Evolutionary conservation across 2,329 filamentous ascomycete species (phyloP), one percentile per base, ranked within the genome.

Genomic region (Zalaria obscura): DNA sequence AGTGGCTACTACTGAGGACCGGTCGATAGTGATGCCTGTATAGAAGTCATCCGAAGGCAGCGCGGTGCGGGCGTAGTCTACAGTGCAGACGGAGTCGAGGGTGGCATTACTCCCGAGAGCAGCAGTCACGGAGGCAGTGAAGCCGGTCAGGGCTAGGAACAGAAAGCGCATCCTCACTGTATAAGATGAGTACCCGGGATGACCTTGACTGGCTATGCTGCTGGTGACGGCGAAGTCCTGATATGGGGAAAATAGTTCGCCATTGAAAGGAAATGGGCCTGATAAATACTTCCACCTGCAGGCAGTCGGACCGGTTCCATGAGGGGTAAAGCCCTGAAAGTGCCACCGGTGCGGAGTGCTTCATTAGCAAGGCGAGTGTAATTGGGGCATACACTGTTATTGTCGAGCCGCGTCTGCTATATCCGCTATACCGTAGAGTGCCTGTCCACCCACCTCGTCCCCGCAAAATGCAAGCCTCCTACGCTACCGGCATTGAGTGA

Each of bases 11-110:
- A 65, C 55, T 1, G 61, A 64, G 3, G 55, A 55, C 25, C 56
- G 44, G 38, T 64, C 62, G 63, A 49, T 64, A 58, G 40, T 73
- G 26, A 55, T 45, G 26, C 54, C 55, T 38, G 38, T 31, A 7
- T 47, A 33, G 9, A 45, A 47, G 18, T 45, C 48, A 29, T 48
- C 38, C 6, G 39, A 36, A 35, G 48, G 49, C 3, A 48, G 34
- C 9, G 43, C 41, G 27, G 38, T 38, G 32, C 42, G 29, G 7
- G 40, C 46, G 36, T 48, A 46, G 38, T 47, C 45, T 33, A 39
- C 40, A 26, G 40, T 46, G 37, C 45, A 50, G 39, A 51, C 41
- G 6, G 42, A 38, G 40, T 36, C 36, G 5, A 49, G 44, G 26
- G 45, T 40, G n/a, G 43, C 39, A 39, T 42, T 36, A 11, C 35